Percentiles rank a stretch among this genome's conserved stretches.
These are phyloP conservation scores for Mycena leptocephala DNA, from an alignment of 768 basidiomycete species.

Conservation along the genomic window DNA sequence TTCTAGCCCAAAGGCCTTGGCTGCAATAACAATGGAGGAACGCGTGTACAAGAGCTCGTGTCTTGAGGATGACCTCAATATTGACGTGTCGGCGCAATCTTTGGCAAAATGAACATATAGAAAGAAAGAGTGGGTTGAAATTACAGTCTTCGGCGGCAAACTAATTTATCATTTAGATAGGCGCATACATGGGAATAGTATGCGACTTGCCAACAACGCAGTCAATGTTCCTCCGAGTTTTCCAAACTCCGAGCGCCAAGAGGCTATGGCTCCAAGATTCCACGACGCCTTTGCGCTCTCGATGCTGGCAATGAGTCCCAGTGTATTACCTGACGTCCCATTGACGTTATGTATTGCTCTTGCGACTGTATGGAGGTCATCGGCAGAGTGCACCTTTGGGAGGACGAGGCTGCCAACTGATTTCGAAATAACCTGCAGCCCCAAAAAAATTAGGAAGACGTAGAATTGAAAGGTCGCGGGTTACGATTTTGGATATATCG, in stretches of 20 bases:
- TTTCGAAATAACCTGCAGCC: conserved; percentile 59
- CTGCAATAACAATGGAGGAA: conserved; percentile 85
- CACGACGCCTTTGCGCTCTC: conserved; percentile 86
- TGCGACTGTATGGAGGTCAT: conserved; percentile 78
- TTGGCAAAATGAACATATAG: conserved; percentile 4
- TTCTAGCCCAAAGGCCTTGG: conserved; percentile 87
- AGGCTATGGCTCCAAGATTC: conserved; percentile 79
- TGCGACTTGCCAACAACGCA: conserved; percentile 74
- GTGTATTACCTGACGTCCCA: conserved; percentile 45
- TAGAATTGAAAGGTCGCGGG: neutral
- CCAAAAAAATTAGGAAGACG: neutral
- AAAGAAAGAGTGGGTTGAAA: conserved; percentile 4
- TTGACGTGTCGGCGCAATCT: conserved; percentile 94
- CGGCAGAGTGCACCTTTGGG: conserved; percentile 85
- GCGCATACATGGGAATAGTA: neutral
- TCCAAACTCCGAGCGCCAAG: conserved; percentile 72
- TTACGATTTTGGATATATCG: conserved; percentile 76
- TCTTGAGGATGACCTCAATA: conserved; percentile 83
- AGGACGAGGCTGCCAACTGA: conserved; percentile 80
- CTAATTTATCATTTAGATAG: conserved; percentile 55
- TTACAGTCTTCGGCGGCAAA: conserved; percentile 97
- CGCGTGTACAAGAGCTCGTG: conserved; percentile 88
- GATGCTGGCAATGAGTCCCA: conserved; percentile 84
- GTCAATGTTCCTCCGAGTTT: conserved; percentile 68
- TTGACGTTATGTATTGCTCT: conserved; percentile 56